These are phyloP conservation scores for Monosporozyma siamensis DNA, from an alignment of 805 yeast genomes.

Conservation along the genomic window DNA sequence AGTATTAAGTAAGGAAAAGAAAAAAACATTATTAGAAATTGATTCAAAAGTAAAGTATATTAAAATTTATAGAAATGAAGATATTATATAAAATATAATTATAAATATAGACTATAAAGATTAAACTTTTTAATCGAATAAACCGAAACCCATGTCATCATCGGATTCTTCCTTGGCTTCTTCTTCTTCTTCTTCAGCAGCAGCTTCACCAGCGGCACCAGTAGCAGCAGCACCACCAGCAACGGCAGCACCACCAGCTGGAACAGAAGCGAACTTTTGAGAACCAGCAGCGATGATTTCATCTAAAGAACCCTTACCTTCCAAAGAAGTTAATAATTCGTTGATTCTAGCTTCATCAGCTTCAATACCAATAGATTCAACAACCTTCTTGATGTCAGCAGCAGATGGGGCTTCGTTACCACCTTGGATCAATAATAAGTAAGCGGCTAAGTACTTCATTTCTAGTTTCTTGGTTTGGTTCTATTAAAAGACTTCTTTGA, in stretches of 20 bases:
- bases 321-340: conserved; percentile 63
- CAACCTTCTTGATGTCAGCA: conserved; percentile 60
- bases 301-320: conserved; percentile 69
- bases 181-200: conserved; percentile 48
- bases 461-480: conserved; percentile 10
- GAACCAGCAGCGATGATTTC: conserved; percentile 52
- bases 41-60: not conserved
- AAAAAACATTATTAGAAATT: not conserved
- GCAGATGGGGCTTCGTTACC: conserved; percentile 79
- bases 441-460: conserved; percentile 91
- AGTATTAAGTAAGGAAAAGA: not conserved
- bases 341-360: conserved; percentile 70
- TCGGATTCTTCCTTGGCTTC: conserved; percentile 60
- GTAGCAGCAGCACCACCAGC: conserved; percentile 39
- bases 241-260: conserved; percentile 34
- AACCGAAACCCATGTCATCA: conserved; percentile 89
- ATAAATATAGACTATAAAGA: not conserved
- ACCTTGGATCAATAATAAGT: conserved; percentile 80
- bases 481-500: no score
- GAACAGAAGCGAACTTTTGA: conserved; percentile 39
- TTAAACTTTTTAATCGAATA: conserved; percentile 58
- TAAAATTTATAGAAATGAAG: not conserved
- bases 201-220: conserved; percentile 39
- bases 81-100: conserved; percentile 2
- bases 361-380: conserved; percentile 71